Percentiles rank a stretch among this genome's conserved stretches.
Conservation (phyloP, 805 yeast genomes). For the Candida nonsorbophila region DNA sequence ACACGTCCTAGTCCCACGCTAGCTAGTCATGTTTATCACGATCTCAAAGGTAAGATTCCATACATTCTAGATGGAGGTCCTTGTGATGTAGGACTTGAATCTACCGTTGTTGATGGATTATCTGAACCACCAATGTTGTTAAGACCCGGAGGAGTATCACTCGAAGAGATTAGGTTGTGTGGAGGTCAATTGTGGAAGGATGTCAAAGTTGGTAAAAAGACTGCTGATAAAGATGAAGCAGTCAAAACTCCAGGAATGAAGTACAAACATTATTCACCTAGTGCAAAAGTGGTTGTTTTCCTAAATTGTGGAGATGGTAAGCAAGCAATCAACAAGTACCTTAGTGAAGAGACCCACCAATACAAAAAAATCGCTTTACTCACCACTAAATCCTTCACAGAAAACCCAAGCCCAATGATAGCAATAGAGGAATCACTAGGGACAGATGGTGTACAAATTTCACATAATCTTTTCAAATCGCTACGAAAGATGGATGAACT, state of each 20-base stretch:
- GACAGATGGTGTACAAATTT: slow-evolving; percentile 51
- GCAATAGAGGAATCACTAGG: slow-evolving; percentile 38
- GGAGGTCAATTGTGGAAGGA: slow-evolving; percentile 72
- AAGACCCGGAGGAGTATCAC: slow-evolving; percentile 90
- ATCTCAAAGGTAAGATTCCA: slow-evolving; percentile 76
- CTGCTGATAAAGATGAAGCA: slow-evolving; percentile 59
- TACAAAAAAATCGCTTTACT: slow-evolving; percentile 47
- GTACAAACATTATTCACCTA: slow-evolving; percentile 91
- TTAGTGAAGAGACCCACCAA: slow-evolving; percentile 10
- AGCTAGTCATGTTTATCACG: slow-evolving; percentile 82
- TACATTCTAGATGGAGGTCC: slow-evolving; percentile 86
- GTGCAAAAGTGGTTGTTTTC: slow-evolving; percentile 72
- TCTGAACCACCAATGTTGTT: slow-evolving; percentile 78
- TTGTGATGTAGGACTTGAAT: slow-evolving; percentile 85
- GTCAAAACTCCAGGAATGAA: slow-evolving; percentile 98
- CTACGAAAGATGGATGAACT: slow-evolving; percentile 72
- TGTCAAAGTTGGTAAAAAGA: slow-evolving; percentile 58
- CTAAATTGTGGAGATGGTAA: slow-evolving; percentile 43
- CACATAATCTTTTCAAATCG: slow-evolving; percentile 65
- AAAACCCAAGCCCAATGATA: slow-evolving; percentile 10
- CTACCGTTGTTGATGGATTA: slow-evolving; percentile 91
- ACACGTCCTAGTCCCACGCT: slow-evolving; percentile 91
- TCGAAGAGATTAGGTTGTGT: slow-evolving; percentile 59
- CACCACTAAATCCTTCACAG: slow-evolving; percentile 25
- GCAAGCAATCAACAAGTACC: slow-evolving; percentile 22